Percentiles rank a stretch among this genome's conserved stretches.
Conservation (phyloP, 345 rosid species). For the Euphorbia pulcherrima region DNA sequence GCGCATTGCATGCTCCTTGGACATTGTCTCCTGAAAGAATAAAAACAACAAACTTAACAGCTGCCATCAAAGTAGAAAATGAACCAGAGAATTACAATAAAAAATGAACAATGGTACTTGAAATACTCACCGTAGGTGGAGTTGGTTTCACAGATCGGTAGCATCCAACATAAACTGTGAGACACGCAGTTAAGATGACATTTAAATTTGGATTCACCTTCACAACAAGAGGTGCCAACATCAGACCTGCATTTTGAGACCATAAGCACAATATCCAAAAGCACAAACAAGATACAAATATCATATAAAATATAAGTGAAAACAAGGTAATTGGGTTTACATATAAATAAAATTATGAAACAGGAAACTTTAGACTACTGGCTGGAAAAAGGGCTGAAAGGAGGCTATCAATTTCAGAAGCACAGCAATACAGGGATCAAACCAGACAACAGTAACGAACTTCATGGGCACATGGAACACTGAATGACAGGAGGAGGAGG, state of each 20-base stretch:
- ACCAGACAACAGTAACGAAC: background rate
- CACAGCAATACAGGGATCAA: background rate
- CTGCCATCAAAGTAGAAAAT: slow-evolving; percentile 4
- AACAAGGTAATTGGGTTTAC: background rate
- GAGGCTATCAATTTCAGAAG: background rate
- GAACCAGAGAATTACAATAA: background rate
- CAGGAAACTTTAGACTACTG: background rate
- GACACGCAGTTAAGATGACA: slow-evolving; percentile 84
- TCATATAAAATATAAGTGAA: background rate
- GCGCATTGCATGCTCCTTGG: slow-evolving; percentile 97
- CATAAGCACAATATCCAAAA: background rate
- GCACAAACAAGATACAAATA: background rate
- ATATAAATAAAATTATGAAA: too few relatives aligned
- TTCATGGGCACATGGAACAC: background rate
- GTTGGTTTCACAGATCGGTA: slow-evolving; percentile 95
- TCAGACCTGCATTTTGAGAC: slow-evolving; percentile 53
- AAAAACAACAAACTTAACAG: slow-evolving; percentile 11
- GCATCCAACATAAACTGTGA: slow-evolving; percentile 92
- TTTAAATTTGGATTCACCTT: slow-evolving; percentile 88
- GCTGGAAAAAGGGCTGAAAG: background rate
- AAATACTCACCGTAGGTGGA: slow-evolving; percentile 67
- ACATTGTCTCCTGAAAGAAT: slow-evolving; percentile 85
- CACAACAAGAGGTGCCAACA: slow-evolving; percentile 86
- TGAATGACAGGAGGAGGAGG: background rate
- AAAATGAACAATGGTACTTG: background rate